A percentile compares a stretch with the other conserved stretches of the same genome.
Evolutionary conservation across 768 basidiomycete genomes (phyloP).

Genomic region (Ephemerocybe angulata): DNA sequence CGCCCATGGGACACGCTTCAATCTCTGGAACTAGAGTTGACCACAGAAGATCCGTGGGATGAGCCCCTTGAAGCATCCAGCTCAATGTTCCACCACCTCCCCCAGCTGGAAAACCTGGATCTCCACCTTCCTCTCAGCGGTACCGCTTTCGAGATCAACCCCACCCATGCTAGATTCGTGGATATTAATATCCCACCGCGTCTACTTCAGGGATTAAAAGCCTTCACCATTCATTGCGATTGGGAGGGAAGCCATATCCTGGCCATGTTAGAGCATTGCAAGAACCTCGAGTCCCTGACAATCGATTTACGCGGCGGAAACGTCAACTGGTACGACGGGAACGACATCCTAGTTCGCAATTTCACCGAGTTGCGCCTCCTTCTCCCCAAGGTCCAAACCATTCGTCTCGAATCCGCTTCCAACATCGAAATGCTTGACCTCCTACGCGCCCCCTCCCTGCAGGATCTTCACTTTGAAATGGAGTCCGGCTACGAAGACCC

Average conservation of each 20-base stretch:
- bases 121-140: background rate
- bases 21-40: background rate
- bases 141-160: background rate
- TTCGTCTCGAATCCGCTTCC: background rate
- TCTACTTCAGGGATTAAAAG: background rate
- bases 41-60: background rate
- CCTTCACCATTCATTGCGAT: background rate
- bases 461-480: background rate
- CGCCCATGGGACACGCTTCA: background rate
- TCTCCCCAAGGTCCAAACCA: background rate
- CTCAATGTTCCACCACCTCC: background rate
- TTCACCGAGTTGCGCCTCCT: background rate
- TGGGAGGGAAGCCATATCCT: background rate
- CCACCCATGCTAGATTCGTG: background rate
- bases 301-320: conserved; percentile 19
- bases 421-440: background rate
- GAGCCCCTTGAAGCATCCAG: background rate
- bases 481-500: too few species aligned
- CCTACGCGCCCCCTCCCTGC: background rate
- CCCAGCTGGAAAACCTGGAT: background rate
- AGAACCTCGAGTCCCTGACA: conserved; percentile 11
- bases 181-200: background rate
- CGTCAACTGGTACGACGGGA: background rate
- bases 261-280: background rate
- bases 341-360: background rate